Base-by-base conservation (phyloP, 2,329 filamentous ascomycete species). In the Aureobasidium vineae region DNA sequence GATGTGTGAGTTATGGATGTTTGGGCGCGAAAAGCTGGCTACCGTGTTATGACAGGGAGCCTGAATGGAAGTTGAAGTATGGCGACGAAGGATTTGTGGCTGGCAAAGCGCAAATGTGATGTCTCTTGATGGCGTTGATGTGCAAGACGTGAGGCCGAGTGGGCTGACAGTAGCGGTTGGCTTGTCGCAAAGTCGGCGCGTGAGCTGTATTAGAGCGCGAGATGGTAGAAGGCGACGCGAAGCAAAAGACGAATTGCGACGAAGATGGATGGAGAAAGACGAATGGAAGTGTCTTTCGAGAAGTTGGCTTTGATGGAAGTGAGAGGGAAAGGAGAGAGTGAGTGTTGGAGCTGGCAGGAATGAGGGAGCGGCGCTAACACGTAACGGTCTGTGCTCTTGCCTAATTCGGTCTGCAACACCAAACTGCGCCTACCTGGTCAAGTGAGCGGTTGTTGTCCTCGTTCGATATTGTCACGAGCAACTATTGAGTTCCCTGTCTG, bases 111-210 rank as follows among this genome's bases (percentile, higher is more conserved):
- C 33, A 52, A 10, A 41, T 50, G 45, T 21, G 33, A 50, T 52
- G 59, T 40, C 59, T 63, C 33, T 63, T 26, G 41, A 60, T 47
- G 40, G 28, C 3, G 41, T 49, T 61, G 54, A 45, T 6, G 33
- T 63, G 45, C 45, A 45, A 40, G 59, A 52, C 59, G 45, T 28
- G 33, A 23, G 52, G 59, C 41, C 33, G 41, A 52, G 45, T 33
- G 23, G 33, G 59, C 59, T 52, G 59, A 41, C 23, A 21, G 33
- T 63, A 52, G 59, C 28, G 19, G 38, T 45, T 31, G 43, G 57
- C 57, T 61, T 61, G 57, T 61, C 59, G 59, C 59, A 63, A 63
- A 40, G 45, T 40, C 23, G 59, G 33, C 43, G 59, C 59, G 59
- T 63, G 40, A 41, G 59, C 21, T 21, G 21, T 21, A 16, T 31